phyloP scores from a whole-genome alignment of 805 yeast genomes.

The Candida berthetii region DNA sequence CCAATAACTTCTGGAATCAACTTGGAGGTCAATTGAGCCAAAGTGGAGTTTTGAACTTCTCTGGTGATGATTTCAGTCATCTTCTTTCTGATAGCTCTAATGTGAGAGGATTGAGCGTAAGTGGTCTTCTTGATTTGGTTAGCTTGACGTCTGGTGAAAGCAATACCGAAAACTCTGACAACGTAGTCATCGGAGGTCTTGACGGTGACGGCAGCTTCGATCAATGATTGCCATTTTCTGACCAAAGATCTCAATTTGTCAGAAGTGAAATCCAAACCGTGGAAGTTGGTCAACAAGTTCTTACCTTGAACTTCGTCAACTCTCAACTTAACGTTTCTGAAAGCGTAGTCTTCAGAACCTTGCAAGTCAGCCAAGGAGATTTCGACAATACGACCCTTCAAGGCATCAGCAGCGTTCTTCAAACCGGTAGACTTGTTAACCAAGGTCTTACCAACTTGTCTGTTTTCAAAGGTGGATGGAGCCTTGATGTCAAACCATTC shows the following conservation, averaged over 20 bases:
- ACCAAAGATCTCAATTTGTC: conserved; percentile 97
- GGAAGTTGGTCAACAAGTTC: conserved; percentile 98
- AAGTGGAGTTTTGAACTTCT: conserved; percentile 91
- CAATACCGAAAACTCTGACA: conserved; percentile 93
- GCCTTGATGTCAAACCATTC: conserved; percentile 99
- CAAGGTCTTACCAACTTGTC: conserved; percentile 97
- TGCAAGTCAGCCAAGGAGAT: conserved; percentile 95
- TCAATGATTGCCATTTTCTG: conserved; percentile 98
- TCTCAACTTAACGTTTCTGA: conserved; percentile 96
- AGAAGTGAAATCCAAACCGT: conserved; percentile 96
- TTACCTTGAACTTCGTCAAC: conserved; percentile 99
- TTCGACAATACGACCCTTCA: conserved; percentile 97
- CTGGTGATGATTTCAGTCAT: conserved; percentile 94
- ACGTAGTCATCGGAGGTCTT: conserved; percentile 98
- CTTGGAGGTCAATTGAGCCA: conserved; percentile 94
- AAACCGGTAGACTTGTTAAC: conserved; percentile 98
- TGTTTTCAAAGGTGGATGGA: conserved; percentile 97
- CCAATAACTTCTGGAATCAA: conserved; percentile 98
- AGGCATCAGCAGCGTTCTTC: conserved; percentile 95
- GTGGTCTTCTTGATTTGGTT: conserved; percentile 97
- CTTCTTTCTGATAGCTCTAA: conserved; percentile 96
- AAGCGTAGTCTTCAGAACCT: conserved; percentile 98
- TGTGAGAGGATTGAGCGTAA: conserved; percentile 96
- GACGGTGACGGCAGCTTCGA: conserved; percentile 96
- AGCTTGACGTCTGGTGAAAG: conserved; percentile 96